These are phyloP conservation scores for Fagopyrum homotropicum DNA, from an alignment of 148 eudicot species.

Conservation along the genomic window DNA sequence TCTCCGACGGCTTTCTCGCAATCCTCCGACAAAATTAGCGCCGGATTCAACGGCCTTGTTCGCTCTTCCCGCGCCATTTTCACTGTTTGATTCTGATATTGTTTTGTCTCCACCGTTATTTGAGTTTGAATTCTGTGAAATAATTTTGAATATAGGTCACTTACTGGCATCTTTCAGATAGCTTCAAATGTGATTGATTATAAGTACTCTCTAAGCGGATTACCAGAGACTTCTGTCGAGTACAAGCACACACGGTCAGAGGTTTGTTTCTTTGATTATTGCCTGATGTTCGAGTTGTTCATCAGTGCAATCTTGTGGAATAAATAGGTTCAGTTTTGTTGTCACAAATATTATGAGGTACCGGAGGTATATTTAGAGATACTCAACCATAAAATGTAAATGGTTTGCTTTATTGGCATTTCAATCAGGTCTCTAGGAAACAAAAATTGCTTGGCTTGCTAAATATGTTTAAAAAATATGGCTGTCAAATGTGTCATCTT, in stretches of 20 bases:
- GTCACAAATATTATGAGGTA: not conserved
- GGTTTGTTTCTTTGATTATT: constrained; percentile 26
- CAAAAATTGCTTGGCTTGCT: not conserved
- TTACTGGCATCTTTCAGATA: constrained; percentile 31
- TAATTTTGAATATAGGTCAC: not conserved
- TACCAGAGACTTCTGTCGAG: constrained; percentile 41
- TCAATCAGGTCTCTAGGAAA: not conserved
- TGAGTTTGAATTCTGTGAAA: not conserved
- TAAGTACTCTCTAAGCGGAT: constrained; percentile 63
- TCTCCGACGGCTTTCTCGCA: constrained; percentile 10
- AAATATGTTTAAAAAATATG: not conserved
- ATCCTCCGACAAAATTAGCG: constrained; percentile 25
- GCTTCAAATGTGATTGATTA: constrained; percentile 59
- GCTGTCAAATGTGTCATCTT: not conserved
- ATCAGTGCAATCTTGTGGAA: not conserved
- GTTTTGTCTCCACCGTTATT: not conserved
- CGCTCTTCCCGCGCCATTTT: constrained; percentile 68
- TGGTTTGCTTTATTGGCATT: not conserved
- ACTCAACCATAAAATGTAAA: not conserved
- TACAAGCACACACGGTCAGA: constrained; percentile 40
- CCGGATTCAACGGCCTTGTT: constrained; percentile 38
- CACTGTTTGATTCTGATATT: constrained; percentile 35
- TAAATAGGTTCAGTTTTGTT: not conserved
- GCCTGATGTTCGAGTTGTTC: not conserved
- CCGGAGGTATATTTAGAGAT: not conserved